Conservation (phyloP, 2,329 filamentous ascomycete species). For the Capronia americana region DNA sequence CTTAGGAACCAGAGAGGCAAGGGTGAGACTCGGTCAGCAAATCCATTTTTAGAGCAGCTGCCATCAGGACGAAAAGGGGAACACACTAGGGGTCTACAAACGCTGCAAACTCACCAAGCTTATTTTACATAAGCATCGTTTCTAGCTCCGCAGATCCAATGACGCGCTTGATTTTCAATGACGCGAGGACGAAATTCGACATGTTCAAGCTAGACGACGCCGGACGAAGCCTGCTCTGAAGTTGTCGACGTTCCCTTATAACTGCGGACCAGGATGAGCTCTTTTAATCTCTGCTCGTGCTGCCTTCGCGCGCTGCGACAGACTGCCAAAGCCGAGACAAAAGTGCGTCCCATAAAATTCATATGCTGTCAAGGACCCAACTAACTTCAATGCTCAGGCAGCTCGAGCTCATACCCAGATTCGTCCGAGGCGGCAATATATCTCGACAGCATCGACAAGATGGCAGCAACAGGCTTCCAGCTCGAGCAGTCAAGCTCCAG, state of each 20-base stretch:
- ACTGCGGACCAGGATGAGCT: slow-evolving; percentile 19
- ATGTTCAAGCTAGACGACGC: not conserved
- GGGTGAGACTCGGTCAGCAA: slow-evolving; percentile 23
- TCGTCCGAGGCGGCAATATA: slow-evolving; percentile 15
- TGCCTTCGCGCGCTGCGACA: slow-evolving; percentile 35
- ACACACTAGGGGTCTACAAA: not conserved
- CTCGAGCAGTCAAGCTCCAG: slow-evolving; percentile 1
- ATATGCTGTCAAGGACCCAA: not conserved
- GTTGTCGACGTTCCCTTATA: not conserved
- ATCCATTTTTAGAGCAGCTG: slow-evolving; percentile 24
- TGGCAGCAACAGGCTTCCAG: slow-evolving; percentile 18
- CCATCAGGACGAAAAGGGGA: slow-evolving; percentile 10
- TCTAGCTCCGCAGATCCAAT: slow-evolving; percentile 10
- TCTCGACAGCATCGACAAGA: slow-evolving; percentile 11
- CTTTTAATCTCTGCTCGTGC: slow-evolving; percentile 35
- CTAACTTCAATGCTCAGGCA: slow-evolving; percentile 10
- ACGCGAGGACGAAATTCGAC: slow-evolving; percentile 13
- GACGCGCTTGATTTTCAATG: slow-evolving; percentile 28
- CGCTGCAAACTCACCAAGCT: slow-evolving; percentile 10
- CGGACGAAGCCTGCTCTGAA: not conserved
- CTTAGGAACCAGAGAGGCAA: slow-evolving; percentile 8
- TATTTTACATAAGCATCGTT: not conserved
- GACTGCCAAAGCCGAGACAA: slow-evolving; percentile 24
- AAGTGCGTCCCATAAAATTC: not conserved
- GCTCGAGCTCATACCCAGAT: not conserved